Base-by-base conservation (phyloP, 2,329 filamentous ascomycete species). In the Fusarium ramigenum region DNA sequence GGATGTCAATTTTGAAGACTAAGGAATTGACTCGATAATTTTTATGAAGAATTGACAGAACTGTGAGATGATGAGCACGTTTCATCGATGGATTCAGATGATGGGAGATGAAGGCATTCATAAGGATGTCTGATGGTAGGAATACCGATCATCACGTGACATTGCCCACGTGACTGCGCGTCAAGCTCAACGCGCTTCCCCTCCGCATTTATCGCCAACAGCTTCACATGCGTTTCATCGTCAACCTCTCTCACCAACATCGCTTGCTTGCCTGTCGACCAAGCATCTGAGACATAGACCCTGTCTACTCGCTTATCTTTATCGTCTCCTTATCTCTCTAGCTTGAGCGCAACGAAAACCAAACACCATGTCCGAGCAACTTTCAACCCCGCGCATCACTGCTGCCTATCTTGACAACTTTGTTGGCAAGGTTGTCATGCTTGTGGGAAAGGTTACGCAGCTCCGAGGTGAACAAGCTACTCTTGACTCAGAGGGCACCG, bases 401-500 rank as follows among this genome's bases (percentile, higher is more conserved):
- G 93, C 93, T 60, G 85, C 88, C 44, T 93, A 96, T 83, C 92
- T 98, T 65, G 90, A 94, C 80, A 87, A 87, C 79, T 97, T 95
- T 84, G 87, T 91, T 74, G 87, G 87, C 75, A 88, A 90, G 74
- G 93, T 93, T 70, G 93, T 98, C 71, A 95, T 95, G 77, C 87
- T 98, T 62, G 87, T 97, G 9, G 96, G 96, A 78, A 95, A 93
- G 78, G 95, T 98, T 52, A 89, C 90, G 8, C 92, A 96, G 78
- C 87, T 98, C 30, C 91, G 92, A 58, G 95, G 95, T 75, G 93
- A 96, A 59, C 88, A 89, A 57, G 96, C 95, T 1, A 90, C 91
- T 10, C 88, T 98, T 36, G 94, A 97, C 64, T 92, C 94, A 10
- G 92, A 91, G 32, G 96, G 96, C 0, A 88, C 90, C 28, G 89